Evolutionary conservation across 768 basidiomycete species (phyloP), one percentile per base, ranked within the genome.

Genomic region (Lentinula lateritia): DNA sequence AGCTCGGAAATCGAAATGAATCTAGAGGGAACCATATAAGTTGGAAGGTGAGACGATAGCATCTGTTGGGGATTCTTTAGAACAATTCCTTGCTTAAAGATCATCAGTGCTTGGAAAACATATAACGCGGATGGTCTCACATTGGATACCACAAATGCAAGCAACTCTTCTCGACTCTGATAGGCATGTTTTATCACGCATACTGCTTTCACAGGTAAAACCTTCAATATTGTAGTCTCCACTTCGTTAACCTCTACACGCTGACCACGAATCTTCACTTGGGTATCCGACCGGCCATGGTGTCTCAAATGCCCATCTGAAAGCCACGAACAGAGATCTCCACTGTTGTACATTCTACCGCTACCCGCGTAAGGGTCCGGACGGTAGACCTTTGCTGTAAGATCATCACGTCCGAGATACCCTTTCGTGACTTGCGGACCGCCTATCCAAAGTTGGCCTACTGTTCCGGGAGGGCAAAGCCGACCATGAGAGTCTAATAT

Each of bases 221-320:
- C 12, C 12, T 52, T 43, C 54, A 28, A 32, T n/a, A 62, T 54
- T 1, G 71, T 70, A 45, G 68, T 66, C 64, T 74, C 73, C 15
- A 74, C 67, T 61, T 74, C 73, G 13, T 71, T 69, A 12, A 71
- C 69, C 46, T 74, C 73, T n/a, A 74, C 69, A 28, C 73, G 71
- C 28, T 68, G 69, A 32, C 73, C 73, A 6, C 71, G 69, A 60
- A 74, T 65, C 62, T 74, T 74, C 60, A 74, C 68, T 46, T 74
- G 73, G 41, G 72, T 66, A 66, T 74, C 73, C 15, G 66, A 65
- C 32, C 73, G 72, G 42, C 73, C 73, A 45, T 69, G 67, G 58
- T 71, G 73, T 42, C 69, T 68, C 36, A 74, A 62, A n/a, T 70
- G 65, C 20, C 73, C 73, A 42, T 71, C 70, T 1, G 63, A 41